Base-by-base conservation (phyloP, 2,329 filamentous ascomycete species). In the Helotiales sp. region DNA sequence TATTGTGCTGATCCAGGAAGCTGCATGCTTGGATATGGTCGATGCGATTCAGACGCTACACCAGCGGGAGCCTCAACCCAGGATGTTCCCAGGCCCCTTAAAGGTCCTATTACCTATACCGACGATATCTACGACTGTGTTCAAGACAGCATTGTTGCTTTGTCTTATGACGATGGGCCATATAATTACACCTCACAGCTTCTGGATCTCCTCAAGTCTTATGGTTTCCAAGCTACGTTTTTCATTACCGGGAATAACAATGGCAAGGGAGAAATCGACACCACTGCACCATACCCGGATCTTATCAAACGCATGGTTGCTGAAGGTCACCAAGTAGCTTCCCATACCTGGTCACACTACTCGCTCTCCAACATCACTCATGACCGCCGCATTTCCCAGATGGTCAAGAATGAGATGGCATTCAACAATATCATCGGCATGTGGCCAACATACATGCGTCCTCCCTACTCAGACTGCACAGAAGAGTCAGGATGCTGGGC, bases 111-210 rank as follows among this genome's bases (percentile, higher is more conserved):
- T 4, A 72, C 74, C 0, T 86, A 87, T 54, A 84, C 83, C 15
- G 76, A 80, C 46, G 79, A 80, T 30, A 82, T 88, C 60, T 82
- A 81, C 63, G 72, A 77, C 60, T 85, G 82, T 61, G 73, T 74
- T 17, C 74, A 76, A 22, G 75, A 78, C 1, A 82, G 83, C 50
- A 82, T 81, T 3, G 78, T 89, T 61, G 86, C 86, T 17, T 69
- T 89, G 54, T 88, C 86, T 1, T 88, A 81, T 64, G 85, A 88
- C 63, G 86, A 88, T 65, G 85, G 85, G 1, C 86, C 85, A 12
- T 81, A 80, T 62, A 69, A 77, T 25, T 86, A 83, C 70, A 88
- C 85, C 1, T 70, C 72, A 34, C 79, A 84, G 55, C 76, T 89
- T 10, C 75, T 89, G 19, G 81, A 88, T 65, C 72, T 84, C 36